Percentiles rank a stretch among this genome's conserved stretches.
Conservation (phyloP, 148 eudicot species). For the Chenopodium quinoa region DNA sequence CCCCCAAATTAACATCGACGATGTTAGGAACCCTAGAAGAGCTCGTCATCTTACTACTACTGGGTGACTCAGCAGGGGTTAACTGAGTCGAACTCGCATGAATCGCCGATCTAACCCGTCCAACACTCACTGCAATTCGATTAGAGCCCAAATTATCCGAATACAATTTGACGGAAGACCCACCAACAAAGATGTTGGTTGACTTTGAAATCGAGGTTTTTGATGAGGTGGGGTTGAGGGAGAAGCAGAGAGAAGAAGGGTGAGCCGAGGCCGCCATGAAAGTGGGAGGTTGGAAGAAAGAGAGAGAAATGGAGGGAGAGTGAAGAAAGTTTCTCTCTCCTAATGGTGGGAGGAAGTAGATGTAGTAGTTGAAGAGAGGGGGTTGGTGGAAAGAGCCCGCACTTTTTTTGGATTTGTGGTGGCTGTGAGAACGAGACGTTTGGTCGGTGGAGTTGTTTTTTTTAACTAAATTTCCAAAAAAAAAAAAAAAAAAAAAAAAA, state of each 20-base stretch:
- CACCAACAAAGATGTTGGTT: conserved; percentile 7
- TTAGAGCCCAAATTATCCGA: conserved; percentile 3
- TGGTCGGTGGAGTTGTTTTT: too few relatives aligned
- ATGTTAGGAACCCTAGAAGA: conserved; percentile 45
- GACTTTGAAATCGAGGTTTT: conserved; percentile 22
- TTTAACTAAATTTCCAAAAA: too few relatives aligned
- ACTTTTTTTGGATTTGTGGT: too few relatives aligned
- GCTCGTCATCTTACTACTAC: conserved; percentile 18
- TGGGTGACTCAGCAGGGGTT: conserved; percentile 38
- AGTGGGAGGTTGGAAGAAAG: conserved; percentile 4
- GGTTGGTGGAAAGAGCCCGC: conserved; percentile 8
- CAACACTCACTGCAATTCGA: conserved; percentile 3
- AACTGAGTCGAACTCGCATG: conserved; percentile 48
- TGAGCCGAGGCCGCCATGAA: conserved; percentile 33
- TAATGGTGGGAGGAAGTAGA: neutral
- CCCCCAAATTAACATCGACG: conserved; percentile 82
- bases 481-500: too few relatives aligned
- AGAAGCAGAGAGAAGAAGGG: conserved; percentile 33
- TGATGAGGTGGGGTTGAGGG: conserved; percentile 9
- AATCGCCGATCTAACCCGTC: conserved; percentile 27
- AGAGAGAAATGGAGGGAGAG: neutral
- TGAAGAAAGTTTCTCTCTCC: neutral
- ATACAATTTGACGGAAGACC: conserved; percentile 14
- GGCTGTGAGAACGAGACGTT: too few relatives aligned
- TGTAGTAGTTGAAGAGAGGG: conserved; percentile 18